Evolutionary conservation across 805 yeast genomes (phyloP).

Genomic region (Barnettozyma salicaria): DNA sequence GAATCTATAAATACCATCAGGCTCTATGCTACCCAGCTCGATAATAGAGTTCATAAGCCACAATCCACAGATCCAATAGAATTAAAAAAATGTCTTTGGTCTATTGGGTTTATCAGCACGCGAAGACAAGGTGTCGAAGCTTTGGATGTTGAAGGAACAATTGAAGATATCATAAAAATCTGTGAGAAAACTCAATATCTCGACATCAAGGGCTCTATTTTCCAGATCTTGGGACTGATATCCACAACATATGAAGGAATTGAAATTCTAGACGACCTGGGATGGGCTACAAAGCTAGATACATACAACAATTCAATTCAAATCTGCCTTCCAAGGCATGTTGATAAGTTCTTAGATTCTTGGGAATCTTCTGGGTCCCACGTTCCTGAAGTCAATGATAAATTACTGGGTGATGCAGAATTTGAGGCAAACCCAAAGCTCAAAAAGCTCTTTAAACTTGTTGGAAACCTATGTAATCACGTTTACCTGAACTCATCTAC

Average conservation of each 20-base stretch:
- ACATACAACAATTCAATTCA: constrained; percentile 39
- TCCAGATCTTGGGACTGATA: constrained; percentile 69
- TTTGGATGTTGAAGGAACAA: constrained; percentile 46
- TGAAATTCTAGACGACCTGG: constrained; percentile 75
- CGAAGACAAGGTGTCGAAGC: constrained; percentile 61
- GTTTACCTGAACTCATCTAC: constrained; percentile 48
- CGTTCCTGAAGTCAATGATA: constrained; percentile 9
- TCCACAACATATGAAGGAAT: constrained; percentile 71
- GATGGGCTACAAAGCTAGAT: constrained; percentile 57
- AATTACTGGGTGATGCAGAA: constrained; percentile 8
- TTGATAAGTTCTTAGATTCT: constrained; percentile 27
- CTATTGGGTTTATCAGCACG: constrained; percentile 77
- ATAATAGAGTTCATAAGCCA: constrained; percentile 11
- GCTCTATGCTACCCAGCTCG: constrained; percentile 25
- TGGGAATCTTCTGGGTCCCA: constrained; percentile 5
- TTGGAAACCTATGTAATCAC: constrained; percentile 54
- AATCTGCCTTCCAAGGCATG: constrained; percentile 34
- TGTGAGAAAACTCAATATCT: constrained; percentile 43
- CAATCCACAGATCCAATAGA: constrained; percentile 34
- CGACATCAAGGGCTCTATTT: constrained; percentile 70
- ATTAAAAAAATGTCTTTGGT: constrained; percentile 79
- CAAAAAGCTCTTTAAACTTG: constrained; percentile 29
- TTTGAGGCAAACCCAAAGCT: constrained; percentile 25
- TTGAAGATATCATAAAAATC: constrained; percentile 48
- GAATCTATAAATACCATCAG: constrained; percentile 33